Evolutionary conservation across 345 rosid species (phyloP).

Genomic region (Aegle marmelos): DNA sequence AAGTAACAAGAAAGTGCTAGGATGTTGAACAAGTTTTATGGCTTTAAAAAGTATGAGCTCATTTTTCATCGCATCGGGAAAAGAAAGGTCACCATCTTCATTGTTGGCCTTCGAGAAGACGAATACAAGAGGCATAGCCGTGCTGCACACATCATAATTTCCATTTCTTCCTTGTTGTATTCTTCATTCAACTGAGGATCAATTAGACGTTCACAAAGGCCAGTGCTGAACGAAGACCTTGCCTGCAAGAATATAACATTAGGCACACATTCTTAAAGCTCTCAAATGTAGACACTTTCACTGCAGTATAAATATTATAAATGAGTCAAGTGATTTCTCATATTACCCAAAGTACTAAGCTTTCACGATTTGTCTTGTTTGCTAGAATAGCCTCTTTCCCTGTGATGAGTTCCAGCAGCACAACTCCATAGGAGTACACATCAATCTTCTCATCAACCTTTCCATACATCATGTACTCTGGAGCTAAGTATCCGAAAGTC

Average conservation of each 20-base stretch:
- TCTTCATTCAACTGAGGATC: slow-evolving; percentile 32
- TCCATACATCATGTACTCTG: slow-evolving; percentile 42
- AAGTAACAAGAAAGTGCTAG: no score
- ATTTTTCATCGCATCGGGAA: not conserved
- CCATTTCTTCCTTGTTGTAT: slow-evolving; percentile 36
- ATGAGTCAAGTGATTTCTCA: not conserved
- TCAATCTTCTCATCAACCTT: slow-evolving; percentile 44
- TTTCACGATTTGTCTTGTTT: slow-evolving; percentile 28
- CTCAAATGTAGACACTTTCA: not conserved
- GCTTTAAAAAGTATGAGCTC: not conserved
- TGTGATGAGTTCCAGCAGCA: slow-evolving; percentile 45
- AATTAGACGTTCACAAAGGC: slow-evolving; percentile 24
- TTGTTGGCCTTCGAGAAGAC: slow-evolving; percentile 35
- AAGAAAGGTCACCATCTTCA: slow-evolving; percentile 26
- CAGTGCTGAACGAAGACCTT: slow-evolving; percentile 27
- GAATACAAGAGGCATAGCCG: slow-evolving; percentile 35
- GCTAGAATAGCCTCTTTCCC: slow-evolving; percentile 36
- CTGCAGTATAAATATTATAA: not conserved
- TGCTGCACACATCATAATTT: slow-evolving; percentile 27
- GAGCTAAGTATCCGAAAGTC: slow-evolving; percentile 42
- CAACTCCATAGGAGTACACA: slow-evolving; percentile 46
- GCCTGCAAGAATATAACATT: slow-evolving; percentile 24
- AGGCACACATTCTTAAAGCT: not conserved
- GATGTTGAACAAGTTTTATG: no score
- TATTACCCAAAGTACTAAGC: slow-evolving; percentile 43